These are phyloP conservation scores for Hypocreales sp. DNA, from an alignment of 2,329 filamentous ascomycete species.

Conservation along the genomic window DNA sequence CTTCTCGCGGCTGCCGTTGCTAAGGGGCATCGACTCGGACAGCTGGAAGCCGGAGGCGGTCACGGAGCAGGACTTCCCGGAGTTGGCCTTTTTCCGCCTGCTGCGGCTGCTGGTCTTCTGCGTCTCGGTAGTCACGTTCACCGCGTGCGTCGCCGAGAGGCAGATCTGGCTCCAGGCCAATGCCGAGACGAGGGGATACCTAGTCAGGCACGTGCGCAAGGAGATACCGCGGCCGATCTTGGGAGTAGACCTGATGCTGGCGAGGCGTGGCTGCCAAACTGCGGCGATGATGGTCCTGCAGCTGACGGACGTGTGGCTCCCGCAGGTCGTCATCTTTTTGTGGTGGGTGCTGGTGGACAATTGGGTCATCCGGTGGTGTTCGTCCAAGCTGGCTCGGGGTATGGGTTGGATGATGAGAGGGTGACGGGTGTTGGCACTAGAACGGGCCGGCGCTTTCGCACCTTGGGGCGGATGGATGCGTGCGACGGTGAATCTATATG, in stretches of 20 bases:
- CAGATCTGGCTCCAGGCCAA: slow-evolving; percentile 16
- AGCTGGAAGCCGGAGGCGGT: background rate
- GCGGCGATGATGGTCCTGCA: background rate
- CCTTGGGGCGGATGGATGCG: too few relatives aligned
- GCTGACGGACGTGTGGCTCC: slow-evolving; percentile 1
- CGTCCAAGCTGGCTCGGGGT: too few relatives aligned
- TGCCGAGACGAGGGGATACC: slow-evolving; percentile 12
- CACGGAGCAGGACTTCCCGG: too few relatives aligned
- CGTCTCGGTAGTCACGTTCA: slow-evolving; percentile 6
- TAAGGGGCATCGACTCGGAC: too few relatives aligned
- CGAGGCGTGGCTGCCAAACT: background rate
- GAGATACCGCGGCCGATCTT: slow-evolving; percentile 1
- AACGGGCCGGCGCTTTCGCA: too few relatives aligned
- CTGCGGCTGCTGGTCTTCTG: slow-evolving; percentile 4
- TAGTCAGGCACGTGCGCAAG: slow-evolving; percentile 7
- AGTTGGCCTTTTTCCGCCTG: too few relatives aligned
- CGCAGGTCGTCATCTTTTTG: background rate
- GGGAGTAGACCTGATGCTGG: slow-evolving; percentile 2
- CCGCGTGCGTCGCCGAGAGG: slow-evolving; percentile 8
- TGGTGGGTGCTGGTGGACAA: too few relatives aligned
- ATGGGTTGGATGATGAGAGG: too few relatives aligned
- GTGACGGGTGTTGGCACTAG: too few relatives aligned
- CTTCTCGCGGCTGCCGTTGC: too few relatives aligned
- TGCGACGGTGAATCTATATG: too few relatives aligned
- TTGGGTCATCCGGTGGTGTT: too few relatives aligned